Evolutionary conservation across 148 eudicot species (phyloP).

Genomic region (Polygonum maritimum): DNA sequence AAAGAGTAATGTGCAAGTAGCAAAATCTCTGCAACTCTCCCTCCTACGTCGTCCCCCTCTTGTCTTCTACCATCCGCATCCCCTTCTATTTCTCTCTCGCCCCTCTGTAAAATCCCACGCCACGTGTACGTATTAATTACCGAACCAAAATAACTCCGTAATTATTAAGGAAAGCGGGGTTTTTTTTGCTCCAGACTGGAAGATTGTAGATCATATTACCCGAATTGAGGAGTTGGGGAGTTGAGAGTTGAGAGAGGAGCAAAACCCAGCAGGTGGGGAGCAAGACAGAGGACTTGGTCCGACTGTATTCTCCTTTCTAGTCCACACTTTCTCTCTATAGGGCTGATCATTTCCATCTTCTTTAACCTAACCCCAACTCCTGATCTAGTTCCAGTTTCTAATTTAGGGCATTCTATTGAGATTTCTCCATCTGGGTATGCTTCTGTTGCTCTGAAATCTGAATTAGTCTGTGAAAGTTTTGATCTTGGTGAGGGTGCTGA

Average conservation of each 20-base stretch:
- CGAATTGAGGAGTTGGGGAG: background rate
- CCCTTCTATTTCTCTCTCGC: background rate
- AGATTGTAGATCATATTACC: conserved; percentile 1
- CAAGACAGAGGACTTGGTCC: conserved; percentile 6
- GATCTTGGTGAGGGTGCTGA: background rate
- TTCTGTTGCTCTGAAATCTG: background rate
- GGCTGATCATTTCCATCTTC: background rate
- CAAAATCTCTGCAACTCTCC: background rate
- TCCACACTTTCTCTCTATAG: conserved; percentile 25
- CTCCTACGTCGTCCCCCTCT: background rate
- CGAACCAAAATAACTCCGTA: background rate
- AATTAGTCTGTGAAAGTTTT: background rate
- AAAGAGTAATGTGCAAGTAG: background rate
- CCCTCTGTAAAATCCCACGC: background rate
- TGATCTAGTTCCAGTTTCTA: background rate
- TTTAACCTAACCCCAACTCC: background rate
- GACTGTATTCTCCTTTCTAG: conserved; percentile 38
- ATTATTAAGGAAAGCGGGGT: background rate
- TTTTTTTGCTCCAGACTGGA: background rate
- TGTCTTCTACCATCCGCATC: background rate
- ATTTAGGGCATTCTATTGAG: background rate
- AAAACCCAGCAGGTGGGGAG: background rate
- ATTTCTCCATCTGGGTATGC: background rate
- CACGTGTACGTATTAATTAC: background rate
- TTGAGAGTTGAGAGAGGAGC: conserved; percentile 8